Conservation (phyloP, 176 grass and related monocot genomes). For the Dendrocalamus sinicus region DNA sequence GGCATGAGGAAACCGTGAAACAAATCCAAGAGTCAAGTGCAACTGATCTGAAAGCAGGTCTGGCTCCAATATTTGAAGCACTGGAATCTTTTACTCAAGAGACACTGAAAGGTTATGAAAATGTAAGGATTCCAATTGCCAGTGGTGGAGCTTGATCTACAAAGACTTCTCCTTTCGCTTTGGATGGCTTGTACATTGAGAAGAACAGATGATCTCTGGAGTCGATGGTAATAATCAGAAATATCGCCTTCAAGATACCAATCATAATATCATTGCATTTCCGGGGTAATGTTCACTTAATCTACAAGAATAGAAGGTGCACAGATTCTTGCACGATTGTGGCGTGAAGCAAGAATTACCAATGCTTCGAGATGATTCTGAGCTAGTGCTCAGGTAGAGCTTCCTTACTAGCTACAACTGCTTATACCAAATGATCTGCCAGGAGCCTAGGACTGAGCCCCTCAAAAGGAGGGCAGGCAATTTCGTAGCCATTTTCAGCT, state of each 20-base stretch:
- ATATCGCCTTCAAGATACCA: slow-evolving; percentile 3
- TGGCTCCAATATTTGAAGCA: slow-evolving; percentile 77
- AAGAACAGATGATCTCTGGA: slow-evolving; percentile 25
- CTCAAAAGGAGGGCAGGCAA: slow-evolving; percentile 35
- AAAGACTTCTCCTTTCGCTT: not conserved
- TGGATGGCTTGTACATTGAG: slow-evolving; percentile 13
- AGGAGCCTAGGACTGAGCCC: slow-evolving; percentile 26
- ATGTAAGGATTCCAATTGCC: slow-evolving; percentile 56
- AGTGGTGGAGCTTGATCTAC: slow-evolving; percentile 24
- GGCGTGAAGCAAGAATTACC: not conserved
- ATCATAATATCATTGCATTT: not conserved
- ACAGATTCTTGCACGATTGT: not conserved
- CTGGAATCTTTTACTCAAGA: slow-evolving; percentile 67
- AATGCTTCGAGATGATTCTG: slow-evolving; percentile 38
- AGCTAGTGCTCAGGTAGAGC: not conserved
- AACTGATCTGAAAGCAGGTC: slow-evolving; percentile 69
- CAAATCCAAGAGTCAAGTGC: slow-evolving; percentile 60
- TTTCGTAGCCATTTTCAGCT: slow-evolving; percentile 55
- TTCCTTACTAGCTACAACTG: slow-evolving; percentile 19
- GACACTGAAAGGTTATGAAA: slow-evolving; percentile 68
- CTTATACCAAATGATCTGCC: slow-evolving; percentile 26
- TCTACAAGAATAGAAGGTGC: slow-evolving; percentile 22
- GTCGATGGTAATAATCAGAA: slow-evolving; percentile 24
- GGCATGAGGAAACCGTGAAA: slow-evolving; percentile 65
- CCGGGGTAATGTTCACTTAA: not conserved